Conservation (phyloP, 225 moss, liverwort and hornwort species). For the Physcomitrellopsis africana region DNA sequence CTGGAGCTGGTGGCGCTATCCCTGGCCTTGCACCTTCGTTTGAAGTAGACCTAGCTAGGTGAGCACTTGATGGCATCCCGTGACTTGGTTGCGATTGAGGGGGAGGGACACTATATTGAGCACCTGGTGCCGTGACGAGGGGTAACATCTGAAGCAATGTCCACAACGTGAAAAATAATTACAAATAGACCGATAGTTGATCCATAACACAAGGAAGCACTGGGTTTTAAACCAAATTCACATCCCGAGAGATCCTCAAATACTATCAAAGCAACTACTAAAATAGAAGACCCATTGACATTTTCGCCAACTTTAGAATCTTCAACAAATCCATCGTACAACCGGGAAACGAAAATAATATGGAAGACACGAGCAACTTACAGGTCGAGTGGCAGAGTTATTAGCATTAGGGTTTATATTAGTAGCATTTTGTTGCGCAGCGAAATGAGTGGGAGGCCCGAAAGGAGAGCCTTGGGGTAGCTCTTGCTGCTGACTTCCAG, state of each 20-base stretch:
- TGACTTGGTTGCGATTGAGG: slow-evolving; percentile 57
- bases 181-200: slow-evolving; percentile 4
- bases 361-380: slow-evolving; percentile 25
- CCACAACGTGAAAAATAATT: no score
- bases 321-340: background rate
- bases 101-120: slow-evolving; percentile 54
- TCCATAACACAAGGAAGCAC: slow-evolving; percentile 3
- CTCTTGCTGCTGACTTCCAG: slow-evolving; percentile 56
- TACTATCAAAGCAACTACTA: background rate
- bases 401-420: slow-evolving; percentile 44
- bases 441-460: slow-evolving; percentile 31
- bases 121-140: slow-evolving; percentile 46
- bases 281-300: background rate
- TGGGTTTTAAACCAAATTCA: background rate
- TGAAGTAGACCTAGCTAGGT: slow-evolving; percentile 39
- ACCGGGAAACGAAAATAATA: no score
- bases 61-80: slow-evolving; percentile 57
- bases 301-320: no score
- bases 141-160: slow-evolving; percentile 48
- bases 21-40: slow-evolving; percentile 42
- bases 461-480: slow-evolving; percentile 48
- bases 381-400: slow-evolving; percentile 36
- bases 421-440: slow-evolving; percentile 42
- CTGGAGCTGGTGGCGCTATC: slow-evolving; percentile 31
- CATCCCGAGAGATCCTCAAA: background rate